Conservation (phyloP, 192 early-diverging fungal genomes). For the Funneliformis geosporum region DNA sequence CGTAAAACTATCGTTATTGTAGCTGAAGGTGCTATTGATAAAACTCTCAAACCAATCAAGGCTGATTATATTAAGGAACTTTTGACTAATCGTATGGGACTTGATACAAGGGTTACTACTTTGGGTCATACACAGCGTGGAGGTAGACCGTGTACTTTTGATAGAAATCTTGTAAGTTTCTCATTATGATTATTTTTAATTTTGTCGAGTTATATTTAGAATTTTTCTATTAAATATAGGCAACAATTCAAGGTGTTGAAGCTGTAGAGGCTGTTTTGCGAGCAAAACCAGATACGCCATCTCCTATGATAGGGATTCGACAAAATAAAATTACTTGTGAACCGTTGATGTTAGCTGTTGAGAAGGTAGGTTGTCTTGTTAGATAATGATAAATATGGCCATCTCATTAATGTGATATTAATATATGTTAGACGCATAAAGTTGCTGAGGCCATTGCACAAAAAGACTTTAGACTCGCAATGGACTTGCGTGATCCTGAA, state of each 20-base stretch:
- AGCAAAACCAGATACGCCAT: conserved; percentile 80
- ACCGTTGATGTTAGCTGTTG: conserved; percentile 92
- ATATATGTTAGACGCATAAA: conserved; percentile 65
- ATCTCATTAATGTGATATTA: not conserved
- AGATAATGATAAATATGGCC: not conserved
- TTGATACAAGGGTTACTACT: conserved; percentile 93
- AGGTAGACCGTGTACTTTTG: conserved; percentile 85
- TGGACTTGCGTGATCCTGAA: conserved; percentile 84
- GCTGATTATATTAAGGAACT: conserved; percentile 82
- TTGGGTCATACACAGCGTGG: conserved; percentile 96
- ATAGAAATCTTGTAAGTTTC: conserved; percentile 73
- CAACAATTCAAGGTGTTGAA: conserved; percentile 91
- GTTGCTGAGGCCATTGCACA: conserved; percentile 80
- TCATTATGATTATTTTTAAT: not conserved
- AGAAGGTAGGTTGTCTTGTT: conserved; percentile 55
- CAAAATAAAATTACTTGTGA: conserved; percentile 84
- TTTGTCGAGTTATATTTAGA: conserved; percentile 4
- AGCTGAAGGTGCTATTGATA: conserved; percentile 94
- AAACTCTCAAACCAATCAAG: conserved; percentile 83
- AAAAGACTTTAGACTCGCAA: conserved; percentile 88
- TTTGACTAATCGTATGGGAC: conserved; percentile 71
- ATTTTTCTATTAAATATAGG: conserved; percentile 38
- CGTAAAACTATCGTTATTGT: conserved; percentile 95
- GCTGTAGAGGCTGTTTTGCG: conserved; percentile 91
- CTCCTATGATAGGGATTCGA: conserved; percentile 91